These are phyloP conservation scores for Paecilomyces dactylethromorphus DNA, from an alignment of 2,329 filamentous ascomycete species.

Conservation along the genomic window DNA sequence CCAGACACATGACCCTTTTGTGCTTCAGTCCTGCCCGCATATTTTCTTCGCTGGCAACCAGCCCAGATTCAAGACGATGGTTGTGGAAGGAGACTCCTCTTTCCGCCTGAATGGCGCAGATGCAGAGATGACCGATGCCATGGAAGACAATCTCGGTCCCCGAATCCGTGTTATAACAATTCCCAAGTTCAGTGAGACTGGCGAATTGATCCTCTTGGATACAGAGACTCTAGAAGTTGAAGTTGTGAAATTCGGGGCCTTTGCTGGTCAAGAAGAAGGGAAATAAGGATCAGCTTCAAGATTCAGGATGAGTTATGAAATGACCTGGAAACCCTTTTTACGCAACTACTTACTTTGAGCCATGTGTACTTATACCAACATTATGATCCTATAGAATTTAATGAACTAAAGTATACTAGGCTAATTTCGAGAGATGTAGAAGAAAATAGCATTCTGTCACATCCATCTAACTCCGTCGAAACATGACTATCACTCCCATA, in stretches of 20 bases:
- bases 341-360: neutral
- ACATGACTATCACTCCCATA: neutral
- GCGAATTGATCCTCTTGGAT: constrained; percentile 77
- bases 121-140: constrained; percentile 23
- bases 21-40: constrained; percentile 78
- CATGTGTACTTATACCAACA: neutral
- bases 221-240: constrained; percentile 76
- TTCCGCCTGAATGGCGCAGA: constrained; percentile 26
- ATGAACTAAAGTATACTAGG: neutral
- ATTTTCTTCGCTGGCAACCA: constrained; percentile 87
- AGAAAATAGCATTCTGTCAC: neutral
- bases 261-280: constrained; percentile 28
- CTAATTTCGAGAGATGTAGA: neutral
- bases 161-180: constrained; percentile 72
- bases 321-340: neutral
- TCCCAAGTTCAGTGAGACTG: constrained; percentile 71
- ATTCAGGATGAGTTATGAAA: neutral
- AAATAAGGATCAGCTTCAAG: constrained; percentile 15
- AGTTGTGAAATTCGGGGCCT: constrained; percentile 53
- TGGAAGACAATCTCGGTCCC: constrained; percentile 54
- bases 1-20: constrained; percentile 86
- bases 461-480: neutral
- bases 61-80: constrained; percentile 65
- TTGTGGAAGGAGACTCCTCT: constrained; percentile 51
- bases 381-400: neutral